Evolutionary conservation across 352 stramenopile genomes (phyloP), one percentile per base, ranked within the genome.

Genomic region (Thraustochytrium sp.): DNA sequence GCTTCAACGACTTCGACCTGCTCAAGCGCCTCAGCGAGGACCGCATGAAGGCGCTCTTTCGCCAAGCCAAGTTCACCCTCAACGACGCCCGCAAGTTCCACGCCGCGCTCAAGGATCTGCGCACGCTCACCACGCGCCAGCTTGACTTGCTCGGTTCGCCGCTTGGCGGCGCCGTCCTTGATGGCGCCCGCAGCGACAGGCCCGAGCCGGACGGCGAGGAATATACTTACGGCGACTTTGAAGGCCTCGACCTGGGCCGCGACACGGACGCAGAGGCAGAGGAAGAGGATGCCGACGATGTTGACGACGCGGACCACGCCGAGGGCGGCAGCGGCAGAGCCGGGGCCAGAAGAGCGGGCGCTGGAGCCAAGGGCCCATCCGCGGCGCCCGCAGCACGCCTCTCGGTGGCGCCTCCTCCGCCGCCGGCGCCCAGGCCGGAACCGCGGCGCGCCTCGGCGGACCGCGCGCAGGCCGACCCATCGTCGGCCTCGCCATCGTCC

Each of bases 21-120:
- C 26, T 80, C 29, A 72, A 61, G 34, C 31, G 40, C 44, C 4
- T 80, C 21, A 65, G 34, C 53, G 68, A 80, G 49, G 37, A 29
- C 37, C 29, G 76, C 31, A 61, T 80, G 53, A 80, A 80, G 46
- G 44, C 51, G 8, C 26, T 80, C 34, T 64, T 80, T 63, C 68
- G 68, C 23, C 48, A 65, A 18, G 42, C 37, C 13, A 31, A 51
- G 9, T 80, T 80, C 42, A 65, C 68, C 11, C 23, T 80, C 21
- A 80, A 80, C 49, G 49, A 68, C 11, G 53, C 48, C 8, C 68
- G 68, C 31, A 46, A 26, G 23, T 80, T 80, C 31, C 68, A 80
- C 18, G 23, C 21, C n/a, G 46, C 68, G 0, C 16, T 72, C 38
- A 21, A 31, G 16, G 68, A 80, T 2, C 68, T 80, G 3, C 36